Percentiles rank a stretch among this genome's conserved stretches.
Conservation (phyloP, 164 flowering plant genomes). For the Tetrastigma voinierianum region DNA sequence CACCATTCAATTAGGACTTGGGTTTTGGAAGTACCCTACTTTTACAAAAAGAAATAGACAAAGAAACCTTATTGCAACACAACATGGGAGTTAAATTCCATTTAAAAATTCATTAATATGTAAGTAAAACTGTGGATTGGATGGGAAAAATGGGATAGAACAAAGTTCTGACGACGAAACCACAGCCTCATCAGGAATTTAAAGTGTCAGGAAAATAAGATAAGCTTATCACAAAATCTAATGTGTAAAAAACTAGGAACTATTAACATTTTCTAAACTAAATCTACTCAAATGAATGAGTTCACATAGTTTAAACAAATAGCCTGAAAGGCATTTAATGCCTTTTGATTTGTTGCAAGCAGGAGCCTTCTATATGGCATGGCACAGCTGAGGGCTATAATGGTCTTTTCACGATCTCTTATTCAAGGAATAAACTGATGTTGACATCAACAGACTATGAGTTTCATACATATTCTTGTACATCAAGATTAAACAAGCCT, state of each 20-base stretch:
- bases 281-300: not conserved
- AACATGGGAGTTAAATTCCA: too few relatives aligned
- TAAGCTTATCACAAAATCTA: not conserved
- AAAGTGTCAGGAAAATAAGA: not conserved
- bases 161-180: too few relatives aligned
- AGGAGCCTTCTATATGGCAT: slow-evolving; percentile 88
- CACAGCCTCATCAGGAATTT: not conserved
- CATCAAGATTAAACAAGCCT: slow-evolving; percentile 89
- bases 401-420: slow-evolving; percentile 90
- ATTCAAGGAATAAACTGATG: slow-evolving; percentile 66
- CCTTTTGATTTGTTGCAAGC: too few relatives aligned
- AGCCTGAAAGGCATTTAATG: slow-evolving; percentile 14
- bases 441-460: slow-evolving; percentile 76
- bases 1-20: too few relatives aligned
- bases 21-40: too few relatives aligned
- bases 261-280: not conserved
- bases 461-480: slow-evolving; percentile 93
- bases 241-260: not conserved
- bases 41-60: too few relatives aligned
- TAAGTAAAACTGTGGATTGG: too few relatives aligned
- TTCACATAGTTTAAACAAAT: not conserved
- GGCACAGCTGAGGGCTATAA: slow-evolving; percentile 99
- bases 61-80: too few relatives aligned
- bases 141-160: too few relatives aligned
- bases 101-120: too few relatives aligned